Evolutionary conservation across 805 yeast genomes (phyloP), one percentile per base, ranked within the genome.

Genomic region (Cyberlindnera euphorbiae): DNA sequence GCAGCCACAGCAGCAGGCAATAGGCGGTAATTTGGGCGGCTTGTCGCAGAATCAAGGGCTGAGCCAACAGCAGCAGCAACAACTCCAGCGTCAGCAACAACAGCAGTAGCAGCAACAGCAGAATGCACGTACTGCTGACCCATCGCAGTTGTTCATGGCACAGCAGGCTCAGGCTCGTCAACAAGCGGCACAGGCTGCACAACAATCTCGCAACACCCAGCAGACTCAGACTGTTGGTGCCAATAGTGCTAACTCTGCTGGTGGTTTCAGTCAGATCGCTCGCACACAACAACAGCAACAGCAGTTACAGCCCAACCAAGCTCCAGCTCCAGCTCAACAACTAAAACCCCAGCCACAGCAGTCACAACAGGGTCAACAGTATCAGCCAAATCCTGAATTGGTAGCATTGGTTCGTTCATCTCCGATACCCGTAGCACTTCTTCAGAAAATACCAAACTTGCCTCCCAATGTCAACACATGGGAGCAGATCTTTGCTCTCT

Each of bases 401-500:
- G 73, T 69, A 38, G 61, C 36, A 15, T 9, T 42, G 19, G 26
- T 84, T 53, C 74, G 80, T 43, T 76, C 75, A 28, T 63, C 77
- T 3, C 87, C 85, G 4, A 85, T 88, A 33, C 95, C 95, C 1
- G 73, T 73, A 12, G 73, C 76, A 3, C 57, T 86, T 17, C 60
- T 86, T 15, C 67, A 71, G 35, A 75, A 75, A 49, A 72, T 86
- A 31, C 94, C 95, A 8, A 80, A 74, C 31, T 64, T 86, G 23
- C 96, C 96, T 0, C 79, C 80, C 11, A 81, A 78, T 33, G 79
- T 79, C 19, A 79, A 73, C 47, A 84, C 94, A 6, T 88, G 96
- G 96, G 74, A 77, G 16, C 84, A 79, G 53, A 76, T 86, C 19
- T 75, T 79, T 57, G 81, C 79, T 28, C 70, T 79, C 47, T 59